Evolutionary conservation across 169 alveolate genomes (phyloP).

Genomic region (Cryptosporidium xiaoi): DNA sequence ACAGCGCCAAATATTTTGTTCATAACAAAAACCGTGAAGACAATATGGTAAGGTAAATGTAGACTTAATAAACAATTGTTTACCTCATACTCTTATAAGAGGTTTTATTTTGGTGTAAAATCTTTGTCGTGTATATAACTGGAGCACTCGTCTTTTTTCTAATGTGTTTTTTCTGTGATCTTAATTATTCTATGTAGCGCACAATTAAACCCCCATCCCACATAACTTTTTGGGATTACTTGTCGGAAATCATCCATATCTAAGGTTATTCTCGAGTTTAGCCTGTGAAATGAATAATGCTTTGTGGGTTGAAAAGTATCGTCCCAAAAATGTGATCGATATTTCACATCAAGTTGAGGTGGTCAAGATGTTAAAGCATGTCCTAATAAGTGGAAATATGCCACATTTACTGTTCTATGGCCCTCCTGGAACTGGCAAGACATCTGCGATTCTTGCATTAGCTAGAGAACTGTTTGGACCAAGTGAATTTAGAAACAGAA

Average conservation of each 20-base stretch:
- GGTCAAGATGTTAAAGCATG: slow-evolving; percentile 83
- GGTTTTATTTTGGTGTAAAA: no score
- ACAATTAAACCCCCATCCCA: slow-evolving; percentile 18
- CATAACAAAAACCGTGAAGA: no score
- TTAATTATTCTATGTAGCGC: slow-evolving; percentile 17
- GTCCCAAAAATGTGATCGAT: slow-evolving; percentile 84
- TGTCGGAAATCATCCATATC: no score
- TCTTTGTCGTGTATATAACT: no score
- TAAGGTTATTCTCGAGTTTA: background rate
- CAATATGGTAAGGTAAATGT: no score
- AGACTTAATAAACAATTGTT: no score
- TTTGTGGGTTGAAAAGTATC: slow-evolving; percentile 88
- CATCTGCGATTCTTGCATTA: slow-evolving; percentile 96
- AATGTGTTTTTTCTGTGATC: no score
- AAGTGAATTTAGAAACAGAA: slow-evolving; percentile 91
- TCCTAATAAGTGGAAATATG: slow-evolving; percentile 82
- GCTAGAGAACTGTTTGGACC: slow-evolving; percentile 94
- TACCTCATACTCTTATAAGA: no score
- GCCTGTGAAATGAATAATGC: slow-evolving; percentile 74
- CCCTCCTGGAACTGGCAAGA: slow-evolving; percentile 99
- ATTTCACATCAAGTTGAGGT: slow-evolving; percentile 85
- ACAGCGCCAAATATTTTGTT: no score
- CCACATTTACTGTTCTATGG: slow-evolving; percentile 97
- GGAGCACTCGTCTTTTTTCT: no score
- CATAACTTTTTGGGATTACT: background rate